Base-by-base conservation (phyloP, 1,284 basidiomycete species). In the Volvariella volvacea region DNA sequence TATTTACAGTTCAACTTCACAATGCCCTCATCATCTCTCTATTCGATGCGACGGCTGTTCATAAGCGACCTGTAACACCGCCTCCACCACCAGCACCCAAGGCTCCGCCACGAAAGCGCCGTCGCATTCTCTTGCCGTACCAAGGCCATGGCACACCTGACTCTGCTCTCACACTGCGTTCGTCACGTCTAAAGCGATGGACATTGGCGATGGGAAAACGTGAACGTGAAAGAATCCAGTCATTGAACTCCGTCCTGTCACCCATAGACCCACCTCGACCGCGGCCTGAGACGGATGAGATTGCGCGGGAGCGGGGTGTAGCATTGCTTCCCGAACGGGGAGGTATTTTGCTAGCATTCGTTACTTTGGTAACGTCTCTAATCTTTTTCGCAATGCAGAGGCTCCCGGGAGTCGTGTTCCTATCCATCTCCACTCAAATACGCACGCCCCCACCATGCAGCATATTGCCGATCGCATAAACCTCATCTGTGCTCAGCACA, bases 11-110 rank as follows among this genome's bases (percentile, higher is more conserved):
- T 22, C 83, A 86, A 59, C 66, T 89, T 2, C 87, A 90, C 56
- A 90, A 90, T 60, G 77, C 86, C 2, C 70, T 90, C 21, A 79
- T 90, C 39, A 86, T 88, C 31, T 87, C 88, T 2, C 62, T 90
- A 9, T 85, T 90, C 50, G 85, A 87, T 56, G 81, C 83, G 16
- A 85, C 86, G 0, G 76, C 81, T 0, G 62, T 63, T 16, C 77
- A 83, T 52, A 77, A 77, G 48, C 72, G 77, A 38, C 77, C 77
- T 10, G 75, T 77, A 0, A 78, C 78, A 0, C 76, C 81, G 0
- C 79, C 83, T 16, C 75, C 78, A 1, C 76, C 74, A 14, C 67
- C 79, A 41, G 60, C 66, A 2, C 73, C 80, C 3, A 83, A 83
- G 50, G 73, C 73, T 3, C 77, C 80, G n/a, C 71, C 78, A 1